phyloP scores from a whole-genome alignment of 2,329 filamentous ascomycete species.

The Paramyrothecium roridum region DNA sequence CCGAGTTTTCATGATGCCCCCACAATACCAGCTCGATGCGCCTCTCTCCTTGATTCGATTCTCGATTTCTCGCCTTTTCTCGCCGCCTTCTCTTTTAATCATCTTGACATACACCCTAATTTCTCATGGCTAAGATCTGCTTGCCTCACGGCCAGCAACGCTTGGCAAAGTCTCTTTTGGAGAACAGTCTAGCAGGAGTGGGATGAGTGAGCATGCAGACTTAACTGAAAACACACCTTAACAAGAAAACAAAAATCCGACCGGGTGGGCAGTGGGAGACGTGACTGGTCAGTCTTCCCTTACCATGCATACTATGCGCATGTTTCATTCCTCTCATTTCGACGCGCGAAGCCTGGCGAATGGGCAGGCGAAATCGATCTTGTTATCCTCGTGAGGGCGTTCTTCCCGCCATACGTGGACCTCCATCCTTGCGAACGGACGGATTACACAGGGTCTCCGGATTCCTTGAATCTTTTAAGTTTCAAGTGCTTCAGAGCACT shows the following conservation, averaged over 20 bases:
- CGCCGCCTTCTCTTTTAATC: slow-evolving; percentile 36
- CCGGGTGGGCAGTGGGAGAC: background rate
- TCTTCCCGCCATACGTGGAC: too few relatives aligned
- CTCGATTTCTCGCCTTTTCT: slow-evolving; percentile 31
- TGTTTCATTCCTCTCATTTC: too few relatives aligned
- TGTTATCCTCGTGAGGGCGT: too few relatives aligned
- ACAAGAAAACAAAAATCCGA: slow-evolving; percentile 6
- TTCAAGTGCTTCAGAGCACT: background rate
- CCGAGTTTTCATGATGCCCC: slow-evolving; percentile 57
- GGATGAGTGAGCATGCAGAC: slow-evolving; percentile 22
- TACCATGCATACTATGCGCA: too few relatives aligned
- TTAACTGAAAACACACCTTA: slow-evolving; percentile 13
- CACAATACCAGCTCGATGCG: slow-evolving; percentile 57
- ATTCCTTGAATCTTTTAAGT: background rate
- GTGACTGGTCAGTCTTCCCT: background rate
- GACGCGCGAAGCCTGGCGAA: too few relatives aligned
- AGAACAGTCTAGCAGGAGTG: slow-evolving; percentile 28
- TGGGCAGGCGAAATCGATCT: too few relatives aligned
- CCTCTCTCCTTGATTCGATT: slow-evolving; percentile 44
- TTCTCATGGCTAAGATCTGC: slow-evolving; percentile 26
- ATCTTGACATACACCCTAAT: slow-evolving; percentile 32
- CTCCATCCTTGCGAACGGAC: too few relatives aligned
- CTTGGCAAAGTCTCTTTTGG: slow-evolving; percentile 27
- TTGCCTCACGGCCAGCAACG: slow-evolving; percentile 20
- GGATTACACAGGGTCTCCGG: too few relatives aligned